Evolutionary conservation across 805 yeast genomes (phyloP).

Genomic region (Ogataea pilisensis): DNA sequence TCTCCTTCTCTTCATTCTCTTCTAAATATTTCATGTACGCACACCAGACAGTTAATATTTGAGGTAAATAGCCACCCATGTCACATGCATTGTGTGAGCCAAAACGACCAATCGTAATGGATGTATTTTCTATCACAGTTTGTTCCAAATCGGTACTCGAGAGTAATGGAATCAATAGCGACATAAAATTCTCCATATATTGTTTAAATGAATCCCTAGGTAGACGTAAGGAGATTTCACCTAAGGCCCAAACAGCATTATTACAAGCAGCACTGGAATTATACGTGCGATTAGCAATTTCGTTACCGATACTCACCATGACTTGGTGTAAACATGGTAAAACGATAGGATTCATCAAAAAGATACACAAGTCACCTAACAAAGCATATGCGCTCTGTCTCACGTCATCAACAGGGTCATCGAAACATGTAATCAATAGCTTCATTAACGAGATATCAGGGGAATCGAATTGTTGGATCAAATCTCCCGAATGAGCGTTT

Average conservation of each 20-base stretch:
- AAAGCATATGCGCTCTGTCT: constrained; percentile 89
- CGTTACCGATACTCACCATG: constrained; percentile 64
- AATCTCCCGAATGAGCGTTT: constrained; percentile 54
- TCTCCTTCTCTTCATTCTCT: constrained; percentile 84
- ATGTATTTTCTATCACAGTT: constrained; percentile 79
- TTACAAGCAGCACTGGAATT: constrained; percentile 63
- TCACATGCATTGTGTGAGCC: constrained; percentile 61
- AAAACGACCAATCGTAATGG: constrained; percentile 84
- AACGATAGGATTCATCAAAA: constrained; percentile 42
- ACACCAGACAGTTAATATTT: constrained; percentile 67
- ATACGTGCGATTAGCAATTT: constrained; percentile 50
- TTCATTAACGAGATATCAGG: constrained; percentile 45
- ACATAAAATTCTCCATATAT: constrained; percentile 50
- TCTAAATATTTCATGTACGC: constrained; percentile 59
- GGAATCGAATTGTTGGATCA: constrained; percentile 35
- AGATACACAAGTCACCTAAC: constrained; percentile 82
- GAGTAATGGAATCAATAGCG: constrained; percentile 56
- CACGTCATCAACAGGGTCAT: constrained; percentile 80
- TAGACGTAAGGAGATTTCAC: constrained; percentile 72
- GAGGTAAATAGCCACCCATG: constrained; percentile 54
- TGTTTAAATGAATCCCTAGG: constrained; percentile 43
- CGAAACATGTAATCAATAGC: constrained; percentile 62
- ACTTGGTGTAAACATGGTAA: constrained; percentile 47
- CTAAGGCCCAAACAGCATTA: constrained; percentile 92
- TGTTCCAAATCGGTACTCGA: constrained; percentile 49